Base-by-base conservation (phyloP, 2,329 filamentous ascomycete species). In the Neophaeococcomyces mojaviensis region DNA sequence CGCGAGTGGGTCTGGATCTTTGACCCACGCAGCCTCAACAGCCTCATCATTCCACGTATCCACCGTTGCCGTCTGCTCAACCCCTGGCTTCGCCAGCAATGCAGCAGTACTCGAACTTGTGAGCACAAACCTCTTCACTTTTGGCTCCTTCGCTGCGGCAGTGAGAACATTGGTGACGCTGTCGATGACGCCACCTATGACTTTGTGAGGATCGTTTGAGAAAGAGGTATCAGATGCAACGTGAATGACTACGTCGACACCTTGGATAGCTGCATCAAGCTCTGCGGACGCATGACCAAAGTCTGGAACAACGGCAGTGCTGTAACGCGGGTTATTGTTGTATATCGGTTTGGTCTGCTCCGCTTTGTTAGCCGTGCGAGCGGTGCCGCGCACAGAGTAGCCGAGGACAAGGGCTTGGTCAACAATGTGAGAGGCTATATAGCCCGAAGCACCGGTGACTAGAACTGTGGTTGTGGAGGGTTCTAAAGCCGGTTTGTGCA, bases 391-490 rank as follows among this genome's bases (percentile, higher is more conserved):
- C 13, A 75, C 71, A 3, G 60, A 61, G 50, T 68, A 73, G 5
- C 70, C 70, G n/a, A 58, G 58, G n/a, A 60, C 40, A 6, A 68
- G 61, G 8, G 30, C 28, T 35, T 43, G 28, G n/a, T 68, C 55
- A 26, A 61, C 57, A 3, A 71, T 57, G 35, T 74, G 67, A 5
- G 64, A 64, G 20, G 59, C 70, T 19, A 75, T 61, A 51, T 66
- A 72, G 28, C 71, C 70, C 39, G 65, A 73, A 2, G 61, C 66
- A 5, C 71, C 71, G 0, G 70, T 74, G 12, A 76, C 64, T 3
- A 75, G 64, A 22, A 74, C 24, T 7, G 40, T 43, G 40, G 24
- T 9, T 10, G 13, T 18, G n/a, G 20, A 7, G 40, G 40, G 24
- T 32, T 16, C 9, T n/a, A 42, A 18, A 30, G 24, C 24, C 9